Percentiles rank a stretch among this genome's conserved stretches.
Evolutionary conservation across 1,284 basidiomycete species (phyloP).

Genomic region (Psilocybe mexicana): DNA sequence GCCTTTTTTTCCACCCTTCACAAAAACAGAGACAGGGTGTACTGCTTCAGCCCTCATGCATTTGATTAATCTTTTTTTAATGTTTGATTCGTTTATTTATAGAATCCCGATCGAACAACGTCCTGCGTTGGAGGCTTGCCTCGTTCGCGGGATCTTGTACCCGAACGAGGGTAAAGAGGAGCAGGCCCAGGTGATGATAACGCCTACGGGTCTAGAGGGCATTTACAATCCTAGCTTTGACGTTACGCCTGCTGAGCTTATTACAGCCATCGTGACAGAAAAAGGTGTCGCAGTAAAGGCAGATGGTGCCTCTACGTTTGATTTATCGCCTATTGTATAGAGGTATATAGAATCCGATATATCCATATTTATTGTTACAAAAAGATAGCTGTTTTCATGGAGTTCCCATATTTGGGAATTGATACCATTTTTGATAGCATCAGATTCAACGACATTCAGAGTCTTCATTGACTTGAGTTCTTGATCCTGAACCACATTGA

Average conservation of each 20-base stretch:
- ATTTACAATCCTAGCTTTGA: conserved; percentile 95
- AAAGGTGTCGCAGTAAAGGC: conserved; percentile 78
- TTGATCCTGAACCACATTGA: background rate
- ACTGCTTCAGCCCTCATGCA: conserved; percentile 8
- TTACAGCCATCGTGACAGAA: conserved; percentile 87
- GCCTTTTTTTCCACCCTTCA: background rate
- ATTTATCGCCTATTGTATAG: conserved; percentile 54
- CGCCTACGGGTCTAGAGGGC: conserved; percentile 62
- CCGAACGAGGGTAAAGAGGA: conserved; percentile 49
- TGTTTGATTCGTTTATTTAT: background rate
- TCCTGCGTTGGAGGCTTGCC: conserved; percentile 82
- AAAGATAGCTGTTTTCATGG: too few relatives aligned
- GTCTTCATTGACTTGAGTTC: background rate
- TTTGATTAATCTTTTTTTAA: conserved; percentile 9
- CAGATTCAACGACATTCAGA: background rate
- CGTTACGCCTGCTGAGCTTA: conserved; percentile 85
- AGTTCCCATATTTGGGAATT: conserved; percentile 12
- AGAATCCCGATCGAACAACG: conserved; percentile 93
- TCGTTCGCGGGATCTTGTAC: conserved; percentile 77
- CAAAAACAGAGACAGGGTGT: background rate
- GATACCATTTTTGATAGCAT: conserved; percentile 6
- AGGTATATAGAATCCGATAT: background rate
- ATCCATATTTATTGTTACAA: background rate
- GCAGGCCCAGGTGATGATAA: conserved; percentile 74
- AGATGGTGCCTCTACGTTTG: conserved; percentile 51